Percentiles rank a stretch among this genome's conserved stretches.
Conservation (phyloP, 306 rosid genomes). For the Cucurbita argyrosperma region DNA sequence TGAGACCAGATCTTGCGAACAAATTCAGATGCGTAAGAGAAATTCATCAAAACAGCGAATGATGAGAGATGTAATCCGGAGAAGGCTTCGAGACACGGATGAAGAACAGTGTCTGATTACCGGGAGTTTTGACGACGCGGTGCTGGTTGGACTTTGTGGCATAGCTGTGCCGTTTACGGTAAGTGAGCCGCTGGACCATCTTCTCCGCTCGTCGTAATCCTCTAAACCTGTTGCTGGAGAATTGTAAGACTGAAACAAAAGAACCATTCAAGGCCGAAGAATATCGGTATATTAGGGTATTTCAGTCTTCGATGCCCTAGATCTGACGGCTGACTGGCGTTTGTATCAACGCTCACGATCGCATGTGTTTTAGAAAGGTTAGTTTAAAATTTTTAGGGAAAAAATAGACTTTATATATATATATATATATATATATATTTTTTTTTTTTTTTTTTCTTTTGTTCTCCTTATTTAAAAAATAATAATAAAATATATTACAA, state of each 20-base stretch:
- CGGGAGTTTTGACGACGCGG: conserved; percentile 17
- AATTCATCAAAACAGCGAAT: neutral
- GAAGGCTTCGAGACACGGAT: neutral
- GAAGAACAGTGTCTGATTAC: conserved; percentile 13
- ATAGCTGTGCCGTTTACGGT: neutral
- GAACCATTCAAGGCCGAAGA: fast-evolving
- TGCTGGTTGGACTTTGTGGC: neutral
- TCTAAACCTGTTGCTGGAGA: neutral
- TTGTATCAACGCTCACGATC: neutral
- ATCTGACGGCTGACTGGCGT: conserved; percentile 18
- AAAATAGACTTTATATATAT: too few relatives aligned
- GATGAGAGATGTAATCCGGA: neutral
- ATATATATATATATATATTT: too few relatives aligned
- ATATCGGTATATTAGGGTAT: conserved; percentile 9
- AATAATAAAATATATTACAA: too few relatives aligned
- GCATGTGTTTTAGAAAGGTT: too few relatives aligned
- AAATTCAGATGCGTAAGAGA: neutral
- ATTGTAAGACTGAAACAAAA: neutral
- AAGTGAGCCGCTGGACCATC: neutral
- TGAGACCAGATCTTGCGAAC: neutral
- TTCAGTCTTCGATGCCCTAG: conserved; percentile 18
- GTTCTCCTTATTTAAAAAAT: too few relatives aligned
- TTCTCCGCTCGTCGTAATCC: neutral
- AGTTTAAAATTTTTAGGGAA: too few relatives aligned
- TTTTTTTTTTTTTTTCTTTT: too few relatives aligned